Percentiles rank a stretch among this genome's conserved stretches.
These are phyloP conservation scores for Pholiota molesta DNA, from an alignment of 768 basidiomycete genomes.

Conservation along the genomic window DNA sequence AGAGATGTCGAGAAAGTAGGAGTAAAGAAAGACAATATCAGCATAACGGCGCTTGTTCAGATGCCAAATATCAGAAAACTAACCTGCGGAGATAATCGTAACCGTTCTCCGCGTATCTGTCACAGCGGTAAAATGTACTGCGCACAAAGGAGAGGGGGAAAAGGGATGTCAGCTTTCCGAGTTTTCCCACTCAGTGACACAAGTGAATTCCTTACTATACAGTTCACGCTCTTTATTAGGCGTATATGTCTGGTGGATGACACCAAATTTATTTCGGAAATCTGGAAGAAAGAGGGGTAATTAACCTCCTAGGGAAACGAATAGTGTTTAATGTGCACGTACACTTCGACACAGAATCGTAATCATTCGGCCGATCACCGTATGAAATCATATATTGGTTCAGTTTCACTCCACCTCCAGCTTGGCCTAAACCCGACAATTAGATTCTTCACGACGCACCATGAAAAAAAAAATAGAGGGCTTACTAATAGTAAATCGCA, in stretches of 20 bases:
- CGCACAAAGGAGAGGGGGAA: slow-evolving; percentile 5
- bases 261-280: slow-evolving; percentile 73
- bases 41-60: neutral
- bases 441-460: neutral
- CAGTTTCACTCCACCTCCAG: slow-evolving; percentile 73
- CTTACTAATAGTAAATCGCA: slow-evolving; percentile 73
- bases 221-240: slow-evolving; percentile 75
- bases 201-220: slow-evolving; percentile 53
- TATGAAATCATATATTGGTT: slow-evolving; percentile 72
- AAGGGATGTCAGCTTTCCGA: neutral
- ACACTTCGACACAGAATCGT: slow-evolving; percentile 77
- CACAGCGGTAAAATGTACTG: slow-evolving; percentile 81
- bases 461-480: slow-evolving; percentile 7
- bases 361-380: slow-evolving; percentile 78
- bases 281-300: slow-evolving; percentile 43
- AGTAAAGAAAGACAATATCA: slow-evolving; percentile 1
- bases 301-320: neutral
- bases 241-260: slow-evolving; percentile 66
- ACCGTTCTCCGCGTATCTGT: slow-evolving; percentile 78
- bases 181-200: neutral
- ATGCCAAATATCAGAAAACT: slow-evolving; percentile 24
- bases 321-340: slow-evolving; percentile 25
- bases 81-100: slow-evolving; percentile 75
- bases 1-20: too few relatives aligned
- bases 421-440: slow-evolving; percentile 53